Conservation (phyloP, 2,329 filamentous ascomycete genomes). For the Chalaropsis thielavioides region DNA sequence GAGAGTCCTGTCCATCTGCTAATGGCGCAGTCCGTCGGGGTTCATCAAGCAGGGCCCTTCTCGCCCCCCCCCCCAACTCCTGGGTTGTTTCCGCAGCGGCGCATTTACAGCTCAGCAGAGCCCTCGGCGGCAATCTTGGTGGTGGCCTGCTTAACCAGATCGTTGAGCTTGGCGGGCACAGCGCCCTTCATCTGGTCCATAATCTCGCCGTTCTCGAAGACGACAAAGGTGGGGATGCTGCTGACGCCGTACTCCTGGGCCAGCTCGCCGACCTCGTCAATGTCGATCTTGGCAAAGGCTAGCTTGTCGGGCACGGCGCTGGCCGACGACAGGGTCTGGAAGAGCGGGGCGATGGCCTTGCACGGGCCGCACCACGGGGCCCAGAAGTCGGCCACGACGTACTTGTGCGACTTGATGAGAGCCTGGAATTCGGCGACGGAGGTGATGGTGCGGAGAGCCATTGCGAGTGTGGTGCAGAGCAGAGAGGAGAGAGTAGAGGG, state of each 20-base stretch:
- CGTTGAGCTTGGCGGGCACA: slow-evolving; percentile 16
- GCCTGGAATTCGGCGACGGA: slow-evolving; percentile 33
- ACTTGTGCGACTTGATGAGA: slow-evolving; percentile 34
- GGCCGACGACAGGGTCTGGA: slow-evolving; percentile 32
- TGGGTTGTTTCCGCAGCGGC: background rate
- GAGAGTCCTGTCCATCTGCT: too few species aligned
- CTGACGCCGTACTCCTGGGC: slow-evolving; percentile 36
- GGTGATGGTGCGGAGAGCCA: slow-evolving; percentile 17
- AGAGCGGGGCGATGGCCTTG: slow-evolving; percentile 44
- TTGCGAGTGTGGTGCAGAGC: slow-evolving; percentile 27
- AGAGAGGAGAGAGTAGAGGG: slow-evolving; percentile 24
- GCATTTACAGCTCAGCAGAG: background rate
- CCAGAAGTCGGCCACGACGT: slow-evolving; percentile 43
- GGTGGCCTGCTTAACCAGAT: slow-evolving; percentile 17
- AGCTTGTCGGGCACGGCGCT: slow-evolving; percentile 28
- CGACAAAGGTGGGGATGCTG: slow-evolving; percentile 45
- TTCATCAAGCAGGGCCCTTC: too few species aligned
- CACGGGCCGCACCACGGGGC: slow-evolving; percentile 48
- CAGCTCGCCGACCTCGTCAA: slow-evolving; percentile 38
- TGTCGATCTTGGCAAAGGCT: slow-evolving; percentile 45
- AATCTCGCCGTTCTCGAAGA: slow-evolving; percentile 40
- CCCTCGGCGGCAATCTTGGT: slow-evolving; percentile 21
- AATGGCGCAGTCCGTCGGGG: too few species aligned
- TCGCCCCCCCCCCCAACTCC: too few species aligned
- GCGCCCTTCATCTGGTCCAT: slow-evolving; percentile 19